Conservation (phyloP, 2,329 filamentous ascomycete genomes). For the Bipolaris gigantea region DNA sequence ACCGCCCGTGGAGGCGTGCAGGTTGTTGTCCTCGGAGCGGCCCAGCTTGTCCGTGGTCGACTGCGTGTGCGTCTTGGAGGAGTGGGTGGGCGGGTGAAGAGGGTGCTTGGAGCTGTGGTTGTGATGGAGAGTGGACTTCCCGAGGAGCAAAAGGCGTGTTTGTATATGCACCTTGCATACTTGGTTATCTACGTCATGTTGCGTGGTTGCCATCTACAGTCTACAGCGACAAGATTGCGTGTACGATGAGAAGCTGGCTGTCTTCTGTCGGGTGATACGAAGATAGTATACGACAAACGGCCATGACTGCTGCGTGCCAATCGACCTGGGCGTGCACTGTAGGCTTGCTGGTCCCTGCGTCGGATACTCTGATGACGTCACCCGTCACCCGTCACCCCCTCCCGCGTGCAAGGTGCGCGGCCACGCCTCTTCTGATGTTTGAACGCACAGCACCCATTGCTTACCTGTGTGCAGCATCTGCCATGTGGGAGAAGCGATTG, state of each 20-base stretch:
- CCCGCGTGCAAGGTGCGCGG: slow-evolving; percentile 1
- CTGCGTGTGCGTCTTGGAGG: slow-evolving; percentile 60
- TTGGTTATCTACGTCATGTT: slow-evolving; percentile 30
- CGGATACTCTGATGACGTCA: slow-evolving; percentile 23
- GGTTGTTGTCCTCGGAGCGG: slow-evolving; percentile 44
- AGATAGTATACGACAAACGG: too few species aligned
- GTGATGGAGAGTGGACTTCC: background rate
- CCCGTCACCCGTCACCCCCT: background rate
- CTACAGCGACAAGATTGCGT: slow-evolving; percentile 12
- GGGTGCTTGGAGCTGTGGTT: slow-evolving; percentile 20
- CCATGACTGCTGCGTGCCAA: too few species aligned
- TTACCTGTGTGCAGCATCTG: background rate
- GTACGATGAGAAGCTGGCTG: background rate
- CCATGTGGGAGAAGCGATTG: slow-evolving; percentile 2
- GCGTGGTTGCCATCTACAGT: slow-evolving; percentile 8
- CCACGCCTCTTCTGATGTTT: slow-evolving; percentile 12
- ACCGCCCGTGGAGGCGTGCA: slow-evolving; percentile 43
- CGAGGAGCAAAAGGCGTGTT: slow-evolving; percentile 7
- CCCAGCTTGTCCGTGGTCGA: slow-evolving; percentile 47
- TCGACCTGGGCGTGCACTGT: background rate
- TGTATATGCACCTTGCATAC: slow-evolving; percentile 27
- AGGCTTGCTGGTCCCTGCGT: slow-evolving; percentile 18
- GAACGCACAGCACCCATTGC: slow-evolving; percentile 3
- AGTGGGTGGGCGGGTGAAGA: too few species aligned
- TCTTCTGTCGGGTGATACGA: too few species aligned